Percentiles rank a stretch among this genome's conserved stretches.
These are phyloP conservation scores for Diplotaxis tenuifolia DNA, from an alignment of 345 rosid species.

Conservation along the genomic window DNA sequence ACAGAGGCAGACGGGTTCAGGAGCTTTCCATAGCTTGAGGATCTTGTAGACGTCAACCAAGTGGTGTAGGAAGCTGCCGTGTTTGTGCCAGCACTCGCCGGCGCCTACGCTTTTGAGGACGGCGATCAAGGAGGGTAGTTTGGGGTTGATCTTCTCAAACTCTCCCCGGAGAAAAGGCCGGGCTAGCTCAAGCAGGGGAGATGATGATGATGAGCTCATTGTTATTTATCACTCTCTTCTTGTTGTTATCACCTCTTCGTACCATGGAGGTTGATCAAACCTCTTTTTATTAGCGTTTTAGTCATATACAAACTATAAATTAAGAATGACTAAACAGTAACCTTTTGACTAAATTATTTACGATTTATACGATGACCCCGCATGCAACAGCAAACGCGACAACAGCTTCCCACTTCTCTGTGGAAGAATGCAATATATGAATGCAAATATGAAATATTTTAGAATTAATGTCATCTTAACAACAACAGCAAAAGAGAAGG, in stretches of 20 bases:
- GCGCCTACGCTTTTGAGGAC: slow-evolving; percentile 87
- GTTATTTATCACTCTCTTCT: neutral
- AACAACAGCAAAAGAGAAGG: slow-evolving; percentile 2
- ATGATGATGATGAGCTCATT: slow-evolving; percentile 30
- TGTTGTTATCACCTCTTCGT: neutral
- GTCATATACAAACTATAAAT: neutral
- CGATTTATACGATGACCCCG: neutral
- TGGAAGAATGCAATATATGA: neutral
- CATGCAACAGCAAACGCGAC: neutral
- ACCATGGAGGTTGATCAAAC: neutral
- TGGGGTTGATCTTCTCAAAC: slow-evolving; percentile 58
- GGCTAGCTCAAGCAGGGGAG: slow-evolving; percentile 48
- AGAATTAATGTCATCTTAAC: slow-evolving; percentile 24
- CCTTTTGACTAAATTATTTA: neutral
- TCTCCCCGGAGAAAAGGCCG: slow-evolving; percentile 96
- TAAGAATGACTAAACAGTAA: slow-evolving; percentile 1
- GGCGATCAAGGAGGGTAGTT: slow-evolving; percentile 60
- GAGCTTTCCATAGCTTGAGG: slow-evolving; percentile 79
- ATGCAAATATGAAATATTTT: neutral
- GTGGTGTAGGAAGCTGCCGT: slow-evolving; percentile 89
- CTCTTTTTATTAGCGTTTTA: neutral
- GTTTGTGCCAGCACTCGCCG: slow-evolving; percentile 99
- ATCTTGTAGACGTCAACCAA: slow-evolving; percentile 75
- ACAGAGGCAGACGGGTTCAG: slow-evolving; percentile 77
- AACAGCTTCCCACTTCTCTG: neutral